phyloP scores from a whole-genome alignment of 1,284 basidiomycete genomes.

The Sphagnurus paluster region DNA sequence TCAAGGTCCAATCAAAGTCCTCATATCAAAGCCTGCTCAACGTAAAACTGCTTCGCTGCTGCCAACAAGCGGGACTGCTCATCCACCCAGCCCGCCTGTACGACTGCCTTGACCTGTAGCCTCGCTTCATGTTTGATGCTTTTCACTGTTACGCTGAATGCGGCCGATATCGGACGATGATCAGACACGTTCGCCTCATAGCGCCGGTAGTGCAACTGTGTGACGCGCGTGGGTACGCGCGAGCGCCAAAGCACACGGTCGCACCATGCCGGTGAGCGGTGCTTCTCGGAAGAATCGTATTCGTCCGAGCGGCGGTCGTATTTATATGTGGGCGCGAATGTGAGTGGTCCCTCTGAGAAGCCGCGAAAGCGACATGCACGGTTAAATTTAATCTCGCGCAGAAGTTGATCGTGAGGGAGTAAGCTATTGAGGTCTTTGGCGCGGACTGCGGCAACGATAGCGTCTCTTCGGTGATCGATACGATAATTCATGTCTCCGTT shows the following conservation, averaged over 20 bases:
- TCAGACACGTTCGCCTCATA: constrained; percentile 87
- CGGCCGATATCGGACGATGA: constrained; percentile 86
- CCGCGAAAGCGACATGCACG: constrained; percentile 82
- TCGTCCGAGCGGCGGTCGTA: constrained; percentile 80
- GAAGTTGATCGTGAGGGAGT: constrained; percentile 83
- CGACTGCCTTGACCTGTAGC: constrained; percentile 51
- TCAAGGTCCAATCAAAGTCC: background rate
- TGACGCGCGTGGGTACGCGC: constrained; percentile 55
- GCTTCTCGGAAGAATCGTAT: constrained; percentile 90
- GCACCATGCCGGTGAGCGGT: constrained; percentile 92
- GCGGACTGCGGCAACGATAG: constrained; percentile 69
- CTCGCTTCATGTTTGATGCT: constrained; percentile 61
- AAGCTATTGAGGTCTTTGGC: constrained; percentile 67
- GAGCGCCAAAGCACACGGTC: constrained; percentile 90
- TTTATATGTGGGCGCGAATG: constrained; percentile 93
- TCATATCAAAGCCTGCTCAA: constrained; percentile 38
- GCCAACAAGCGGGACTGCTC: constrained; percentile 56
- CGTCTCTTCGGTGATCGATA: constrained; percentile 87
- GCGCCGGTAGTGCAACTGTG: constrained; percentile 66
- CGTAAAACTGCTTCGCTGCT: constrained; percentile 55
- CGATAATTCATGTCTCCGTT: constrained; percentile 92
- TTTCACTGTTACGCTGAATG: constrained; percentile 74
- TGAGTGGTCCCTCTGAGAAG: constrained; percentile 83
- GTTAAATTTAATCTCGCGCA: constrained; percentile 86
- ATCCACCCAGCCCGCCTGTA: constrained; percentile 59